Percentiles rank a stretch among this genome's conserved stretches.
phyloP scores from a whole-genome alignment of 192 early-diverging fungal genomes.

The Helicostylum pulchrum region DNA sequence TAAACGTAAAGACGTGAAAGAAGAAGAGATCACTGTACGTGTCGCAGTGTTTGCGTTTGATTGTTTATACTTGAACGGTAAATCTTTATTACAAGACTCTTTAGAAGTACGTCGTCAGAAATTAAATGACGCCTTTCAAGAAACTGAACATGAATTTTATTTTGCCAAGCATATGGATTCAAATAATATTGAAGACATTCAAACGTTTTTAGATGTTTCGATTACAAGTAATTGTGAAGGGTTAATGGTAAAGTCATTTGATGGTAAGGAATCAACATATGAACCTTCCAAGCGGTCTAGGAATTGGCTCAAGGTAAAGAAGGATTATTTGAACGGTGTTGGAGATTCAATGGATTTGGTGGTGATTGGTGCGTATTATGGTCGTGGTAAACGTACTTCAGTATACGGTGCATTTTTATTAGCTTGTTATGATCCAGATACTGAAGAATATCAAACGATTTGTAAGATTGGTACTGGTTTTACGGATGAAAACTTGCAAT shows the following conservation, averaged over 20 bases:
- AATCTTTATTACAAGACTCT: slow-evolving; percentile 77
- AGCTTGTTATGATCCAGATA: slow-evolving; percentile 94
- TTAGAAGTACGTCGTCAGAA: slow-evolving; percentile 74
- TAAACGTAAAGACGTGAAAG: slow-evolving; percentile 91
- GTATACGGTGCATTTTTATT: slow-evolving; percentile 95
- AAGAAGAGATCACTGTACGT: slow-evolving; percentile 89
- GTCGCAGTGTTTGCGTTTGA: slow-evolving; percentile 99
- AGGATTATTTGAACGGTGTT: slow-evolving; percentile 92
- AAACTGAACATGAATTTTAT: slow-evolving; percentile 81
- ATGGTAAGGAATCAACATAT: slow-evolving; percentile 81
- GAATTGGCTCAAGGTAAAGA: slow-evolving; percentile 99
- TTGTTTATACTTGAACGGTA: slow-evolving; percentile 88
- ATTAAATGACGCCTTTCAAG: slow-evolving; percentile 66
- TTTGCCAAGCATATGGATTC: slow-evolving; percentile 87
- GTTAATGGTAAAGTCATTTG: slow-evolving; percentile 95
- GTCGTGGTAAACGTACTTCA: slow-evolving; percentile 94
- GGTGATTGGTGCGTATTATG: slow-evolving; percentile 92
- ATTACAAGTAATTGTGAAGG: slow-evolving; percentile 93
- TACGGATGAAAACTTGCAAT: slow-evolving; percentile 80
- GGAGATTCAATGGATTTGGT: slow-evolving; percentile 97
- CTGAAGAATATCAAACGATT: slow-evolving; percentile 94
- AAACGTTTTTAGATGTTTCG: slow-evolving; percentile 81
- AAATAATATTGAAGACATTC: slow-evolving; percentile 89
- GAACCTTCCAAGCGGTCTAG: slow-evolving; percentile 95
- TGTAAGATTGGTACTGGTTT: slow-evolving; percentile 99